Base-by-base conservation (phyloP, 2,329 filamentous ascomycete species). In the Chaetothyriales sp. region DNA sequence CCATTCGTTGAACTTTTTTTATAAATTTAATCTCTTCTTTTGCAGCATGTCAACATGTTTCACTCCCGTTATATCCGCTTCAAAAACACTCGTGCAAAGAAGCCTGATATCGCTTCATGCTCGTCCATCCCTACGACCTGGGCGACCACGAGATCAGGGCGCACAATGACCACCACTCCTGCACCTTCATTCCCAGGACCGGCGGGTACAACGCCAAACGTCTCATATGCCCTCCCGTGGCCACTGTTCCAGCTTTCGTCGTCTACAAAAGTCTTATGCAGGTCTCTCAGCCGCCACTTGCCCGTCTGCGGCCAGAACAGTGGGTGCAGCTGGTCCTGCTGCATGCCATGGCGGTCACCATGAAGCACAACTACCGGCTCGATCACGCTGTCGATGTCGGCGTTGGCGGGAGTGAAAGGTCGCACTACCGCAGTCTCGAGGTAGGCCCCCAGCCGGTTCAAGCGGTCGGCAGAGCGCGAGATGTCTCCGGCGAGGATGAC, bases 231-330 rank as follows among this genome's bases (percentile, higher is more conserved):
- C 44, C 76, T 69, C 0, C 77, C 77, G 51, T 79, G 74, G 1
- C 74, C 75, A 1, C 69, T 68, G 51, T 75, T 73, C 58, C 77
- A 75, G 57, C 70, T 73, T 49, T 73, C 69, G 43, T 78, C 75
- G 45, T 79, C 76, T 28, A 73, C 67, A 59, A 73, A 81, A 1
- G 75, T 70, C 53, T 81, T 81, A 56, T 78, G 73, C 0, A 80
- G 60, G 60, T 76, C 79, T 78, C 70, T 69, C 51, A 79, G 76
- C 22, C 67, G 66, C 69, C 73, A 77, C 57, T 73, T 74, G 0
- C 77, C 77, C 1, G 72, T 75, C 0, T 70, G 60, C 0, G 79
- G 79, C 53, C 70, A 76, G 60, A 81, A 83, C 48, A 70, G 71
- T 1, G 66, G 61, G 0, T 77, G 79, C 5, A 81, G 77, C 46